A percentile compares a stretch with the other conserved stretches of the same genome.
Conservation (phyloP, 2,329 filamentous ascomycete genomes). For the Calonectria multiphialidica region DNA sequence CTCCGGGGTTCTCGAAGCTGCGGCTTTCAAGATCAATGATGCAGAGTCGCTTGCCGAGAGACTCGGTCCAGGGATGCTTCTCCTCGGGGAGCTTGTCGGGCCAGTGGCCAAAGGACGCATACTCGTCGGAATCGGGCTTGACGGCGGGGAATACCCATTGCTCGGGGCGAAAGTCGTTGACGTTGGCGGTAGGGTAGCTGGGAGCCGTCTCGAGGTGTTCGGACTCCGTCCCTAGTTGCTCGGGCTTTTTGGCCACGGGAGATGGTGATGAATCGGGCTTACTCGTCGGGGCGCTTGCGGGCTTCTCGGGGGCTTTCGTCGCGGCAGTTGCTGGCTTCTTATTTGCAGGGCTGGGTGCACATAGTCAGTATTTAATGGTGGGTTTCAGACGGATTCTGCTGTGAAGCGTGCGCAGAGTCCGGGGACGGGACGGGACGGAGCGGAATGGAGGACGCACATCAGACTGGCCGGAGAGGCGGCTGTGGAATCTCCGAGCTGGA, state of each 20-base stretch:
- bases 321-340: too few relatives aligned
- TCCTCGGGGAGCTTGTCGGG: neutral
- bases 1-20: constrained; percentile 45
- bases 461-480: neutral
- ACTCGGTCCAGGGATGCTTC: constrained; percentile 45
- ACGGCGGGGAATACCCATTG: constrained; percentile 21
- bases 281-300: neutral
- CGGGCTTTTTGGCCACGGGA: neutral
- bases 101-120: constrained; percentile 25
- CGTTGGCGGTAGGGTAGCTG: neutral
- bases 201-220: neutral
- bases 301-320: neutral
- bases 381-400: too few relatives aligned
- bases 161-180: constrained; percentile 2
- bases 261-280: neutral
- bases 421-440: too few relatives aligned
- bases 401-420: neutral
- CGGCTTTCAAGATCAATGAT: constrained; percentile 60
- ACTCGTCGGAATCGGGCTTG: constrained; percentile 6
- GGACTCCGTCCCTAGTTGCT: too few relatives aligned
- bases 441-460: constrained; percentile 5
- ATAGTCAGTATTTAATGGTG: too few relatives aligned
- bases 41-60: constrained; percentile 54
- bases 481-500: neutral
- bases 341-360: too few relatives aligned